phyloP scores from a whole-genome alignment of 1,284 basidiomycete genomes.

The Cutaneotrichosporon sp. region DNA sequence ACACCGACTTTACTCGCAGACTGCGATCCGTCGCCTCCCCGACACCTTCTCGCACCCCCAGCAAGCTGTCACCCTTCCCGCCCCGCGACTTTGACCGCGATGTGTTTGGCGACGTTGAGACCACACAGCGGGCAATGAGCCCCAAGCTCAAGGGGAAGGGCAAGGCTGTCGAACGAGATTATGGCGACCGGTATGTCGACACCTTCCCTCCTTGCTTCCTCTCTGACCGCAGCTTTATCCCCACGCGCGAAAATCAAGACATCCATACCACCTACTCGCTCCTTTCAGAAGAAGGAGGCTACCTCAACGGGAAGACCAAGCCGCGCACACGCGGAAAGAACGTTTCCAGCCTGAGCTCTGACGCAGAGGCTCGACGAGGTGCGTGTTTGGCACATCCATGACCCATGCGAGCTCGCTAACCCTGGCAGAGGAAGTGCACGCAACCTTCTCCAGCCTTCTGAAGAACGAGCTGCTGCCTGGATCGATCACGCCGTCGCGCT shows the following conservation, averaged over 20 bases:
- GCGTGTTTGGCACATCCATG: background rate
- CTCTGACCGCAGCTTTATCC: slow-evolving; percentile 56
- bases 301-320: slow-evolving; percentile 28
- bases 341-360: slow-evolving; percentile 40
- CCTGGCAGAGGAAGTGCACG: slow-evolving; percentile 57
- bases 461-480: slow-evolving; percentile 58
- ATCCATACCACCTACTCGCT: slow-evolving; percentile 58
- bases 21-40: slow-evolving; percentile 30
- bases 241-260: slow-evolving; percentile 57
- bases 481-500: slow-evolving; percentile 27
- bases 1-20: slow-evolving; percentile 43
- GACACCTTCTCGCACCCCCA: slow-evolving; percentile 17
- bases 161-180: slow-evolving; percentile 46
- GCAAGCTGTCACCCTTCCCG: slow-evolving; percentile 8
- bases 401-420: slow-evolving; percentile 1
- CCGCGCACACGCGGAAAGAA: slow-evolving; percentile 45
- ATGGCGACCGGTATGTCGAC: slow-evolving; percentile 52
- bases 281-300: slow-evolving; percentile 47
- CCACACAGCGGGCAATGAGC: slow-evolving; percentile 25
- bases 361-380: slow-evolving; percentile 55
- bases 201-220: background rate
- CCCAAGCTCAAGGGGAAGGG: slow-evolving; percentile 29
- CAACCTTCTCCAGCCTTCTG: slow-evolving; percentile 58
- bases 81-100: slow-evolving; percentile 20
- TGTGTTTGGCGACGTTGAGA: slow-evolving; percentile 41